These are phyloP conservation scores for Bipolaris gigantea DNA, from an alignment of 2,329 filamentous ascomycete genomes.

Conservation along the genomic window DNA sequence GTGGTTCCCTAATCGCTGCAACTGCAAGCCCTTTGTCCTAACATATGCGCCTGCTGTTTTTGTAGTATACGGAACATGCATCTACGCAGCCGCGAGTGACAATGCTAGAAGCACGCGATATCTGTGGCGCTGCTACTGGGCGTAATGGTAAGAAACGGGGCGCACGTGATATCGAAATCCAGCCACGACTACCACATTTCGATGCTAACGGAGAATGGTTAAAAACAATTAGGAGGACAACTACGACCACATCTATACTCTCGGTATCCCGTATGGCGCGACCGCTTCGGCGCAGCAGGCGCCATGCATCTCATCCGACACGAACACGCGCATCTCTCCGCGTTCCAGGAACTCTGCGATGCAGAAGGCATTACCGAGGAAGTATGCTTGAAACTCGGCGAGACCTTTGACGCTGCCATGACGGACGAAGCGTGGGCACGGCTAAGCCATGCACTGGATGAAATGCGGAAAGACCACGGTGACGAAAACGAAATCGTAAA, in stretches of 20 bases:
- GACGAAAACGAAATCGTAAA: conserved; percentile 11
- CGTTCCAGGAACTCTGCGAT: conserved; percentile 9
- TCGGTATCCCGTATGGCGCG: conserved; percentile 13
- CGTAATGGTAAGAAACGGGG: conserved; percentile 10
- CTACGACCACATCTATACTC: conserved; percentile 17
- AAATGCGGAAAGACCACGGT: conserved; percentile 14
- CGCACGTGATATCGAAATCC: background rate
- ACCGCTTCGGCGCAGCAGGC: conserved; percentile 11
- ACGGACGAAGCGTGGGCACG: conserved; percentile 16
- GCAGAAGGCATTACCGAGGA: conserved; percentile 14
- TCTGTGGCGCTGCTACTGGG: conserved; percentile 15
- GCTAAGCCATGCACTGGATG: conserved; percentile 13
- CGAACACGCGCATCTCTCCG: conserved; percentile 13
- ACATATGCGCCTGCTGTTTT: background rate
- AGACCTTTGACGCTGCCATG: conserved; percentile 20
- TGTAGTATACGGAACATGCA: conserved; percentile 11
- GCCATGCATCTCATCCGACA: conserved; percentile 18
- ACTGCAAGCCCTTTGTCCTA: background rate
- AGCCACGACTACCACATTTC: no score
- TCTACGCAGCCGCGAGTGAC: conserved; percentile 13
- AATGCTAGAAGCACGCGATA: conserved; percentile 15
- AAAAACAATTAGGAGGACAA: conserved; percentile 11
- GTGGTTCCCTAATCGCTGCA: background rate
- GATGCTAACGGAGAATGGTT: background rate
- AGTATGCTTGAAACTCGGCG: conserved; percentile 15